phyloP scores from a whole-genome alignment of 2,329 filamentous ascomycete genomes.

The Lecanicillium sp. region DNA sequence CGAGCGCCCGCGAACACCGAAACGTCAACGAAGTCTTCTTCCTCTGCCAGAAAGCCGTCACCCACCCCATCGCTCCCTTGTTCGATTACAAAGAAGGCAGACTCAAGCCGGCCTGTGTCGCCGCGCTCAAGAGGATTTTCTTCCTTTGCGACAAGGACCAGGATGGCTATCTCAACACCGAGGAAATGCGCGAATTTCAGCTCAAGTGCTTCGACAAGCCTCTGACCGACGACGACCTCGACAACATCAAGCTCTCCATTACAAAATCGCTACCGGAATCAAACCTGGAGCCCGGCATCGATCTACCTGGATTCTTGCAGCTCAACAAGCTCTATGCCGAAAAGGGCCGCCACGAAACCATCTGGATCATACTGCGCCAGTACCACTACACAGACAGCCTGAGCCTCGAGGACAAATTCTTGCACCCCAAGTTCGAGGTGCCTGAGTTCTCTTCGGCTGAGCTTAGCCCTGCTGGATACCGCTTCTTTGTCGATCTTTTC shows the following conservation, averaged over 20 bases:
- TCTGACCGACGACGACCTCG: slow-evolving; percentile 71
- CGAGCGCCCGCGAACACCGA: slow-evolving; percentile 83
- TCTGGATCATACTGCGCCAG: slow-evolving; percentile 93
- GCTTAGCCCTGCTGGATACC: slow-evolving; percentile 86
- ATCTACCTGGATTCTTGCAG: slow-evolving; percentile 76
- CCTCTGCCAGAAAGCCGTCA: slow-evolving; percentile 95
- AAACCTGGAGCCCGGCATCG: slow-evolving; percentile 65
- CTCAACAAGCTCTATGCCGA: slow-evolving; percentile 95
- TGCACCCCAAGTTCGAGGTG: slow-evolving; percentile 91
- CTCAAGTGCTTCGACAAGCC: slow-evolving; percentile 86
- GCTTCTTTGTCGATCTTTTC: slow-evolving; percentile 96
- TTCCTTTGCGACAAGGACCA: slow-evolving; percentile 96
- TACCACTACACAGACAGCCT: slow-evolving; percentile 96
- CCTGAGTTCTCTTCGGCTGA: slow-evolving; percentile 89
- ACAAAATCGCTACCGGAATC: slow-evolving; percentile 59
- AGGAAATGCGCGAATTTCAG: slow-evolving; percentile 88
- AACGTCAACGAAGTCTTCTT: slow-evolving; percentile 98
- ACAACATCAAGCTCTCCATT: slow-evolving; percentile 87
- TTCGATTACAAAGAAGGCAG: slow-evolving; percentile 92
- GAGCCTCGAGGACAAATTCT: slow-evolving; percentile 81
- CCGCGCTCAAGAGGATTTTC: slow-evolving; percentile 84
- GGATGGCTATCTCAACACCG: slow-evolving; percentile 84
- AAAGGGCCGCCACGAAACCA: slow-evolving; percentile 94
- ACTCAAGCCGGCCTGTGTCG: slow-evolving; percentile 82
- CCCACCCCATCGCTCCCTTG: slow-evolving; percentile 89